A percentile compares a stretch with the other conserved stretches of the same genome.
Conservation (phyloP, 2,329 filamentous ascomycete genomes). For the Lachnellula subtilissima region DNA sequence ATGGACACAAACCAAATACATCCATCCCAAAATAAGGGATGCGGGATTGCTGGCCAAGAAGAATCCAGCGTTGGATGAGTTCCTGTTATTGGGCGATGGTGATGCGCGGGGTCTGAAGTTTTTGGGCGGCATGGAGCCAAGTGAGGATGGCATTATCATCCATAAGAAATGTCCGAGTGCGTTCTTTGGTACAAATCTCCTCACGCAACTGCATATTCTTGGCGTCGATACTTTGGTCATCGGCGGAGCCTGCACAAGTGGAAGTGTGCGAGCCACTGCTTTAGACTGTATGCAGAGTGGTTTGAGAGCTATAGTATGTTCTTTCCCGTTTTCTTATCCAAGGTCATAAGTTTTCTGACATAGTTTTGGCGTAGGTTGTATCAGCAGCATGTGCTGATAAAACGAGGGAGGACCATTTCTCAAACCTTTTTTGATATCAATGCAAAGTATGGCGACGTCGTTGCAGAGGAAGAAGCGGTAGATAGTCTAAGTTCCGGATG, state of each 20-base stretch:
- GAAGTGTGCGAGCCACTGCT: slow-evolving; percentile 41
- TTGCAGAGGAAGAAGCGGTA: slow-evolving; percentile 28
- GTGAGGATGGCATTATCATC: slow-evolving; percentile 32
- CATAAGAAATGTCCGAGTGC: slow-evolving; percentile 41
- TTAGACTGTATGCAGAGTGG: slow-evolving; percentile 41
- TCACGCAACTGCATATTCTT: slow-evolving; percentile 34
- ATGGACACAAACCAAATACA: slow-evolving; percentile 42
- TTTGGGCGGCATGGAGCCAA: slow-evolving; percentile 37
- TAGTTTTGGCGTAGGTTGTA: slow-evolving; percentile 31
- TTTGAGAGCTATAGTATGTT: slow-evolving; percentile 32
- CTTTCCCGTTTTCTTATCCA: too few relatives aligned
- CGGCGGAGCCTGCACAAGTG: slow-evolving; percentile 43
- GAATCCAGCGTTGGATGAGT: slow-evolving; percentile 34
- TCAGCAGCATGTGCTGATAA: slow-evolving; percentile 40
- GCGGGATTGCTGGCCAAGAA: slow-evolving; percentile 41
- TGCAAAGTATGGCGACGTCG: slow-evolving; percentile 43
- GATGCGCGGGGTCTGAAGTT: slow-evolving; percentile 34
- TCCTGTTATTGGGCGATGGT: slow-evolving; percentile 37
- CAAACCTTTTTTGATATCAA: slow-evolving; percentile 41
- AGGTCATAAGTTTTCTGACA: too few relatives aligned
- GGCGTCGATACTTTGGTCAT: slow-evolving; percentile 41
- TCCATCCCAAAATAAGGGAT: slow-evolving; percentile 40
- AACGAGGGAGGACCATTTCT: slow-evolving; percentile 39
- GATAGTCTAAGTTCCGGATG: neutral
- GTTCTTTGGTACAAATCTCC: slow-evolving; percentile 42